A percentile compares a stretch with the other conserved stretches of the same genome.
Conservation (phyloP, 352 stramenopile species). For the Globisporangium acanthophoron region DNA sequence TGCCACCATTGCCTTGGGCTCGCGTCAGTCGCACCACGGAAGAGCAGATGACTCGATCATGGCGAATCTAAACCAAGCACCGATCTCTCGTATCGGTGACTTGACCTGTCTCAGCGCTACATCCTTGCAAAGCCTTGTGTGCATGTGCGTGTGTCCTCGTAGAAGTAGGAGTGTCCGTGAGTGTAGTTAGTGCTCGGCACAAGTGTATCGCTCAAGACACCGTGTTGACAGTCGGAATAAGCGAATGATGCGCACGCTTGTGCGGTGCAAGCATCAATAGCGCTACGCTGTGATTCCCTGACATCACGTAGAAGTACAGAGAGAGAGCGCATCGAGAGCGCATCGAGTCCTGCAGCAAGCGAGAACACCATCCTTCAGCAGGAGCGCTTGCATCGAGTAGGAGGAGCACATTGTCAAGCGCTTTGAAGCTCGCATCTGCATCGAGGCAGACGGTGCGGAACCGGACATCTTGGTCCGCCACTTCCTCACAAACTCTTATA, state of each 20-base stretch:
- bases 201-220: no score
- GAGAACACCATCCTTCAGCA: background rate
- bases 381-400: background rate
- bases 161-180: background rate
- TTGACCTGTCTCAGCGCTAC: slow-evolving; percentile 86
- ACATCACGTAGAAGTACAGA: no score
- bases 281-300: no score
- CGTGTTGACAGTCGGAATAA: no score
- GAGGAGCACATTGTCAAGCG: background rate
- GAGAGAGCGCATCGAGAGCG: no score
- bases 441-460: background rate
- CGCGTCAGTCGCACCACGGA: slow-evolving; percentile 75
- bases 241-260: no score
- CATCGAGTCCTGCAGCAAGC: background rate
- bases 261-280: no score
- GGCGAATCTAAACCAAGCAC: slow-evolving; percentile 84
- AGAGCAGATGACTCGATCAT: slow-evolving; percentile 66
- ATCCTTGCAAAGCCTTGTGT: background rate
- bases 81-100: slow-evolving; percentile 53
- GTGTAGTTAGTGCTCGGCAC: background rate
- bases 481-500: background rate
- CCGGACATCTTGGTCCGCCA: background rate
- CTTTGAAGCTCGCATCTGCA: background rate
- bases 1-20: slow-evolving; percentile 73
- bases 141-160: background rate